Conservation (phyloP, 805 yeast species). For the Hyphopichia homilentoma region DNA sequence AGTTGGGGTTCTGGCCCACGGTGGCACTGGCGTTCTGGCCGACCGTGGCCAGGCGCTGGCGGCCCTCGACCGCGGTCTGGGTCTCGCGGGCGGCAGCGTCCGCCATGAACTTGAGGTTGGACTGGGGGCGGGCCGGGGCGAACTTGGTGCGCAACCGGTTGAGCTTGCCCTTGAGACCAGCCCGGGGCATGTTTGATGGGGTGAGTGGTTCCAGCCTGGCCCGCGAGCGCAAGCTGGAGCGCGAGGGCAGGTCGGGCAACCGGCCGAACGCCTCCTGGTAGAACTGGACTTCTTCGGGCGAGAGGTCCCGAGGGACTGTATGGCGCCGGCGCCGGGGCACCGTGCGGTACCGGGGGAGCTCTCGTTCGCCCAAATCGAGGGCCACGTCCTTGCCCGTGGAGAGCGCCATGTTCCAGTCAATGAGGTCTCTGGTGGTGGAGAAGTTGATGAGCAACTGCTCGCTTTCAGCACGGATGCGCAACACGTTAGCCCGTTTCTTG, state of each 20-base stretch:
- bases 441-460: conserved; percentile 77
- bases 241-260: neutral
- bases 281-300: neutral
- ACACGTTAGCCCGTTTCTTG: conserved; percentile 60
- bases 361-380: conserved; percentile 68
- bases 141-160: conserved; percentile 7
- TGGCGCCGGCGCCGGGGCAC: conserved; percentile 76
- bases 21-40: no score
- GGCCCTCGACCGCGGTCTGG: neutral
- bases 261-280: neutral
- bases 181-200: neutral
- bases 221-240: neutral
- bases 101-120: neutral
- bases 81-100: neutral
- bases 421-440: conserved; percentile 57
- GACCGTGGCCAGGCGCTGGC: conserved; percentile 2
- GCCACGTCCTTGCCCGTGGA: conserved; percentile 77
- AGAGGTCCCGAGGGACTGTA: conserved; percentile 22
- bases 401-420: conserved; percentile 74
- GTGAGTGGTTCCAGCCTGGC: neutral
- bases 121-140: conserved; percentile 1
- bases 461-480: conserved; percentile 76
- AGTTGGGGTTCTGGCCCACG: no score
- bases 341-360: conserved; percentile 71
- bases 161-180: conserved; percentile 4